These are phyloP conservation scores for Kwoniella dejecticola DNA, from an alignment of 768 basidiomycete genomes.

Conservation along the genomic window DNA sequence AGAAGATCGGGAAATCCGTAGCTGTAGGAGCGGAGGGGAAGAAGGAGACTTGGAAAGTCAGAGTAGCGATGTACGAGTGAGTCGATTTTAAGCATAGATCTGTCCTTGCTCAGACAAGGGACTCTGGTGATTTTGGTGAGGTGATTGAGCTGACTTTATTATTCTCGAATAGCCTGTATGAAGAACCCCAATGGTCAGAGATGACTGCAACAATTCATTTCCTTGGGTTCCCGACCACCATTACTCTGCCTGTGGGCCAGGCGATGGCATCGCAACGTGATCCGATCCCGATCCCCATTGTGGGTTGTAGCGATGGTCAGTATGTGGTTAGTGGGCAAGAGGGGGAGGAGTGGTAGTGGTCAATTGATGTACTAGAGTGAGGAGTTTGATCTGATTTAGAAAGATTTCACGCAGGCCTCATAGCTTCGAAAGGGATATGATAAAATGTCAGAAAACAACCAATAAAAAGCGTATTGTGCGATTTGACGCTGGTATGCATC, in stretches of 20 bases:
- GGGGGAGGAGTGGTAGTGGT: no score
- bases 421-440: no score
- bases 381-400: no score
- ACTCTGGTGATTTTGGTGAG: no score
- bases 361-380: not conserved
- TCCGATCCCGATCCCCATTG: not conserved
- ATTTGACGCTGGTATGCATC: no score
- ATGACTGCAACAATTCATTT: not conserved
- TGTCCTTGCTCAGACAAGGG: not conserved
- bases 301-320: not conserved
- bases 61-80: conserved; percentile 1
- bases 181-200: not conserved
- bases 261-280: no score
- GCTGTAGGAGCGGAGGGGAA: not conserved
- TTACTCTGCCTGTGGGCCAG: no score
- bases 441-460: no score
- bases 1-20: not conserved
- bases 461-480: no score
- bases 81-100: not conserved
- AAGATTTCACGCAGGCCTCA: no score
- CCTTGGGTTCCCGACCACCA: not conserved
- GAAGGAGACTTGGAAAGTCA: not conserved
- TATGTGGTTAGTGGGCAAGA: not conserved
- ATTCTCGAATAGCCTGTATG: not conserved
- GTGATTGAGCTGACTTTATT: no score